Evolutionary conservation across 495 filamentous ascomycete genomes (phyloP), one percentile per base, ranked within the genome.

Genomic region (Daldinia grandis): DNA sequence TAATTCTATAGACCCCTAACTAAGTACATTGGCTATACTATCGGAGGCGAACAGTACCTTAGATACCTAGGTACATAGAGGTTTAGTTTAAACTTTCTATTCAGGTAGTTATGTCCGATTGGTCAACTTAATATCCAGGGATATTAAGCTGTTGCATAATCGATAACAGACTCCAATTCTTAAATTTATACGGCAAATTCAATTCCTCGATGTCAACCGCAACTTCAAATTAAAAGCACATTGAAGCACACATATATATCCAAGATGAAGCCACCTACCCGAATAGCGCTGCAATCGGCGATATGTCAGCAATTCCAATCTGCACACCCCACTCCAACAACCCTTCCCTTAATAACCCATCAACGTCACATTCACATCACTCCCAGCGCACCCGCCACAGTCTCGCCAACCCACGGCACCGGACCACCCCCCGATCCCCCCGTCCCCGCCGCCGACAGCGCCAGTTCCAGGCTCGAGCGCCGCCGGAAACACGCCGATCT

Each of bases 361-460:
- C 57, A 31, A 17, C 77, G 80, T 49, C 69, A 72, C 28, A 74
- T 86, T 59, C 85, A 86, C 74, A 79, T 60, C 60, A 79, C 78
- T 12, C 42, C 78, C 14, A 40, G 80, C 8, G 73, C 78, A 15
- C 79, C 79, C 30, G 85, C 84, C 49, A 85, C 81, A 19, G 84
- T 87, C 54, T 80, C 78, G 19, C 89, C 93, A 31, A 85, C 92
- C 58, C 92, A 92, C 40, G 89, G 92, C 24, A 89, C 92, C 58
- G 95, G 93, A 4, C 95, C 95, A 47, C 95, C 95, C 3, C 95
- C 95, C 1, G 84, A 88, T 68, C 86, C 91, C 8, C 94, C 94
- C 1, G 77, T 84, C 14, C 87, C 93, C 9, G 76, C 84, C 3
- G 80, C 86, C 25, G 74, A 75, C 80, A 85, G 75, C 83, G 86